Conservation (phyloP, 805 yeast genomes). For the Candida multigemmis region DNA sequence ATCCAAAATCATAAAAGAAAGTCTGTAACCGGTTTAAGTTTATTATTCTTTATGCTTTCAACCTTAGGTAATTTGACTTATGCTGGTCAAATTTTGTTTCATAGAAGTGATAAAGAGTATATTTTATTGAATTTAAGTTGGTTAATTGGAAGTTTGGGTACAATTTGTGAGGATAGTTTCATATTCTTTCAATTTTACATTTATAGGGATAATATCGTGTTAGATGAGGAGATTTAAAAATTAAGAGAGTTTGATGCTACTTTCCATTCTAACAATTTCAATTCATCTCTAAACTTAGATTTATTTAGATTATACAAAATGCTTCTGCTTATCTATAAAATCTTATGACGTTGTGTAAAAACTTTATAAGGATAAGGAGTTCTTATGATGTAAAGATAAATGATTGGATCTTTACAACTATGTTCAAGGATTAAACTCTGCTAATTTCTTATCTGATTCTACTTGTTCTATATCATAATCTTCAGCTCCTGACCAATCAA, state of each 20-base stretch:
- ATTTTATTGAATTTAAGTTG: constrained; percentile 58
- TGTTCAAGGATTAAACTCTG: constrained; percentile 29
- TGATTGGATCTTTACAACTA: neutral
- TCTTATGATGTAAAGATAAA: neutral
- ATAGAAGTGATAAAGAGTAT: constrained; percentile 53
- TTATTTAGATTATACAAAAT: too few species aligned
- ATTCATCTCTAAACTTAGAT: too few species aligned
- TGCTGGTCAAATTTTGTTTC: constrained; percentile 63
- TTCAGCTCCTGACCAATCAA: constrained; percentile 66
- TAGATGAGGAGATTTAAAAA: constrained; percentile 4
- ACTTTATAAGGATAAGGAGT: too few species aligned
- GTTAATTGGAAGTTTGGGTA: constrained; percentile 73
- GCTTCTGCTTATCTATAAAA: too few species aligned
- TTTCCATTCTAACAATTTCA: too few species aligned
- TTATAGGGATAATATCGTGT: constrained; percentile 31
- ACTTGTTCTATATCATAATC: constrained; percentile 19
- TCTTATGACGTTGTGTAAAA: too few species aligned
- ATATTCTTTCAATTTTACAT: constrained; percentile 62
- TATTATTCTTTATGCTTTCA: constrained; percentile 68
- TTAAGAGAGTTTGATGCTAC: too few species aligned
- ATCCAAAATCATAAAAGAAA: constrained; percentile 67
- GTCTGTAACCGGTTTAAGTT: constrained; percentile 79
- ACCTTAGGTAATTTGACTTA: constrained; percentile 69
- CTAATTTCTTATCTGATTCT: constrained; percentile 23
- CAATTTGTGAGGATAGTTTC: constrained; percentile 59